Base-by-base conservation (phyloP, 805 yeast genomes). In the Saccharomycopsis sp. region DNA sequence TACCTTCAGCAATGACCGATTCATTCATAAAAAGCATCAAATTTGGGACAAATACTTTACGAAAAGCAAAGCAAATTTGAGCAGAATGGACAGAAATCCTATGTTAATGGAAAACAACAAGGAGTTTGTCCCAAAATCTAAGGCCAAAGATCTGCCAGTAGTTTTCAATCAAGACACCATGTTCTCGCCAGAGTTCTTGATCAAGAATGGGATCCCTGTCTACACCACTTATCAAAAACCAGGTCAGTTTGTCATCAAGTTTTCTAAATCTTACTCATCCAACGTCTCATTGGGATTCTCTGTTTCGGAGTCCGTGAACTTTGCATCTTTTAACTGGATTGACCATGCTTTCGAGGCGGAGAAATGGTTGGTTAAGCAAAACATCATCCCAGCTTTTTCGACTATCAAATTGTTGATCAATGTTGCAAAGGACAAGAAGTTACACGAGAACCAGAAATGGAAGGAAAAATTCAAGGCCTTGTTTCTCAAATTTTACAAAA, bases 241-340 rank as follows among this genome's bases (percentile, higher is more conserved):
- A 0, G 83, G 84, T 1, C 82, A 80, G 26, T 65, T 67, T 41
- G 58, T 81, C 4, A 60, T 79, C 43, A 75, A 69, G 42, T 75
- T 60, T 48, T 86, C 88, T 0, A 64, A 65, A 41, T 52, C 72
- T 0, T 79, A 73, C 52, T 61, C 78, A 1, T 55, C 75, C 10
- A 59, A 55, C 4, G 53, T 77, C 3, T 73, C 79, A 0, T 54
- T 73, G 12, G 87, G 86, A 0, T 65, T 74, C 38, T 67, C 67
- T 31, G 55, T 78, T 4, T 67, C 71, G 39, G 83, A 80, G 55
- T 64, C 68, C 26, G 73, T 70, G 2, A 67, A 68, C 41, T 70
- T 79, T 61, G 80, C 82, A 1, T 65, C 80, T 1, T 48, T 54
- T 8, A 57, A 65, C 6, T 80, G 88, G 87, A 51, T 80, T 8